phyloP scores from a whole-genome alignment of 805 yeast genomes.

The Isabelozyma gotoi region DNA sequence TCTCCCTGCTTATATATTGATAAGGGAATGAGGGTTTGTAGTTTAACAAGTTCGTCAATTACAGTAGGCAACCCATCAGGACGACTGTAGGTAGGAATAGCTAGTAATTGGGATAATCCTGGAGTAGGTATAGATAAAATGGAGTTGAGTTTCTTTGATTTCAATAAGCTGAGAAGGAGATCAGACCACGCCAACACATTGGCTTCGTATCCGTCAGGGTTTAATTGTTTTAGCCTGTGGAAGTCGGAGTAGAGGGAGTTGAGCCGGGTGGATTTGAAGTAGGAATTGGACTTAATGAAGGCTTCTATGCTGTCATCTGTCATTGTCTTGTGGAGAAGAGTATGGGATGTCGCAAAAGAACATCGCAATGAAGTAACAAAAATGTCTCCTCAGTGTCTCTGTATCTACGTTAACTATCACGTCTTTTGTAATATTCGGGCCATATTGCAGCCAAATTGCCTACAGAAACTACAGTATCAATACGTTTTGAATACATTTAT shows the following conservation, averaged over 20 bases:
- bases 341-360: neutral
- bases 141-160: neutral
- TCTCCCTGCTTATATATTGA: neutral
- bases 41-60: slow-evolving; percentile 13
- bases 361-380: too few species aligned
- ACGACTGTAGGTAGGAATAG: slow-evolving; percentile 19
- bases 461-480: too few species aligned
- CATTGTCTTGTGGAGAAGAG: neutral
- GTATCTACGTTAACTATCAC: too few species aligned
- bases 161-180: slow-evolving; percentile 10
- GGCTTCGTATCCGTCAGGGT: slow-evolving; percentile 44
- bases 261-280: slow-evolving; percentile 29
- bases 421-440: too few species aligned
- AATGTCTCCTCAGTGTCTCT: too few species aligned
- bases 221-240: slow-evolving; percentile 23
- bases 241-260: slow-evolving; percentile 38
- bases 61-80: slow-evolving; percentile 18
- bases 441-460: too few species aligned
- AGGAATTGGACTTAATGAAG: slow-evolving; percentile 11
- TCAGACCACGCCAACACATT: slow-evolving; percentile 39
- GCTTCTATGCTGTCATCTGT: slow-evolving; percentile 6
- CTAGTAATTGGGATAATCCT: slow-evolving; percentile 7
- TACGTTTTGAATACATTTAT: too few species aligned
- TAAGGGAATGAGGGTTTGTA: slow-evolving; percentile 8
- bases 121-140: slow-evolving; percentile 9